These are phyloP conservation scores for Peribolospora kevripleyi DNA, from an alignment of 768 basidiomycete genomes.

Conservation along the genomic window DNA sequence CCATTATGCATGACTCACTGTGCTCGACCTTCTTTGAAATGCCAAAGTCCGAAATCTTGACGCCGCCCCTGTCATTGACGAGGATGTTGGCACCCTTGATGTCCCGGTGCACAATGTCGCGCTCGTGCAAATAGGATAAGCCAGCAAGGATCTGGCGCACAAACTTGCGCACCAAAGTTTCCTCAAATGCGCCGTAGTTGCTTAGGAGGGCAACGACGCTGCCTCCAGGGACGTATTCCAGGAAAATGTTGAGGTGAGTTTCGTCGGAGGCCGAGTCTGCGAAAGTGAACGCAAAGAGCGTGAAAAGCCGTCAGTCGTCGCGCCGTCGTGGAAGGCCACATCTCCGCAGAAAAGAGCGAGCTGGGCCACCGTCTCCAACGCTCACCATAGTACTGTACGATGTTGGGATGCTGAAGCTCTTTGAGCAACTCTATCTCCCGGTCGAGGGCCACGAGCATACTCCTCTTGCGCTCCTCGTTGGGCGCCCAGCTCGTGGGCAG, in stretches of 20 bases:
- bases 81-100: slow-evolving; percentile 98
- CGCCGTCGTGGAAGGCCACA: too few species aligned
- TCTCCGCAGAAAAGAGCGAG: not conserved
- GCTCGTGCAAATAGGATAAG: slow-evolving; percentile 75
- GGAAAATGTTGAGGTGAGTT: slow-evolving; percentile 60
- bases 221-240: slow-evolving; percentile 97
- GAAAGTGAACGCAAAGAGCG: not conserved
- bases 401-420: slow-evolving; percentile 85
- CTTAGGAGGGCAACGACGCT: slow-evolving; percentile 71
- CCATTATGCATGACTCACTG: slow-evolving; percentile 33
- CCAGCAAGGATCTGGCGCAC: slow-evolving; percentile 75
- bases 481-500: slow-evolving; percentile 36
- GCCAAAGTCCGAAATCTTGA: slow-evolving; percentile 96
- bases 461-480: slow-evolving; percentile 46
- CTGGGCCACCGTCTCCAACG: slow-evolving; percentile 7
- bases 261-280: slow-evolving; percentile 83
- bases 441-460: slow-evolving; percentile 50
- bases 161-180: slow-evolving; percentile 76
- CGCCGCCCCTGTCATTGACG: slow-evolving; percentile 69
- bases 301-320: not conserved
- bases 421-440: slow-evolving; percentile 89
- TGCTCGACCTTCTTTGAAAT: slow-evolving; percentile 96
- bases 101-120: slow-evolving; percentile 83
- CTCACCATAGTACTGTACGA: slow-evolving; percentile 92
- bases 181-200: slow-evolving; percentile 66